These are phyloP conservation scores for Claviceps pazoutovae DNA, from an alignment of 2,329 filamentous ascomycete species.

Conservation along the genomic window DNA sequence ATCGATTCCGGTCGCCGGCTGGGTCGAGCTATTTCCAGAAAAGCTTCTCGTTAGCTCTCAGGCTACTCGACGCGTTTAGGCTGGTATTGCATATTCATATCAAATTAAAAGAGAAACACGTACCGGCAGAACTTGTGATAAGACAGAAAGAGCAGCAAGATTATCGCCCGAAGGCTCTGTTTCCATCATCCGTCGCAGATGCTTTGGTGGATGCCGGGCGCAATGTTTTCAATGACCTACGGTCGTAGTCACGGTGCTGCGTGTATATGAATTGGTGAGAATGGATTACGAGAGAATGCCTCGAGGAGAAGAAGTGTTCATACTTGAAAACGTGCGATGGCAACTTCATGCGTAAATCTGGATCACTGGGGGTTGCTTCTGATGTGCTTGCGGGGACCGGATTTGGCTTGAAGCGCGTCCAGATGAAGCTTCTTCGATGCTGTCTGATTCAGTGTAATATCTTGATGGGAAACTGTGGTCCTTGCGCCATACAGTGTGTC, in stretches of 20 bases:
- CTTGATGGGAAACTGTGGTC: neutral
- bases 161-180: constrained; percentile 43
- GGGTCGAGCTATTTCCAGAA: constrained; percentile 17
- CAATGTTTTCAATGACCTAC: constrained; percentile 8
- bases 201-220: constrained; percentile 14
- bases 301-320: neutral
- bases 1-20: constrained; percentile 31
- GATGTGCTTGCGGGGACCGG: neutral
- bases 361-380: neutral
- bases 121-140: constrained; percentile 31
- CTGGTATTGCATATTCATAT: neutral
- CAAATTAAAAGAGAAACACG: constrained; percentile 7
- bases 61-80: neutral
- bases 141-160: constrained; percentile 39
- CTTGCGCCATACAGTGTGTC: constrained; percentile 1
- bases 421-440: neutral
- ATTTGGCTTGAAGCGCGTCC: neutral
- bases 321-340: neutral
- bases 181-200: constrained; percentile 45
- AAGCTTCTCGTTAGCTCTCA: neutral
- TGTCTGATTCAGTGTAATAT: neutral
- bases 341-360: neutral
- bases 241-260: constrained; percentile 8
- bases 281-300: neutral
- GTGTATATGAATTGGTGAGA: neutral